These are phyloP conservation scores for Eutrema japonicum DNA, from an alignment of 345 rosid species.

Conservation along the genomic window DNA sequence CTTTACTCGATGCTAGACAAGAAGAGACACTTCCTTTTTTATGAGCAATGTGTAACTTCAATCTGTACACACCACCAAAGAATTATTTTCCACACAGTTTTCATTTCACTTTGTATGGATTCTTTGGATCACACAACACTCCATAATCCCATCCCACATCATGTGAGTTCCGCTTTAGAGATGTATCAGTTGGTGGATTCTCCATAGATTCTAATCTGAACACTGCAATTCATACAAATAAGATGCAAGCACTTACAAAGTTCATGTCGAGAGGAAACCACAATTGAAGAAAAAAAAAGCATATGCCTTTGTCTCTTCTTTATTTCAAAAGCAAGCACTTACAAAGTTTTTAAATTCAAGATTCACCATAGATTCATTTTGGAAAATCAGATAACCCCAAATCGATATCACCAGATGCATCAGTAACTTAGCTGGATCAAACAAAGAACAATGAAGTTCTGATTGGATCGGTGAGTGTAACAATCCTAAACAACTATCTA, in stretches of 20 bases:
- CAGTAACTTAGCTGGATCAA: conserved; percentile 50
- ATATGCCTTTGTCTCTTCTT: no score
- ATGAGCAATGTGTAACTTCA: background rate
- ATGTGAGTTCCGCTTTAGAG: background rate
- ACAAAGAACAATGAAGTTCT: conserved; percentile 61
- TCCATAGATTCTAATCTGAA: no score
- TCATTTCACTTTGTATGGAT: background rate
- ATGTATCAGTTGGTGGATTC: background rate
- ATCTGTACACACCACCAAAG: background rate
- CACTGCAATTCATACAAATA: no score
- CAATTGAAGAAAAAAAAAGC: no score
- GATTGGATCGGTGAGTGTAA: conserved; percentile 82
- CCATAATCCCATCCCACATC: background rate
- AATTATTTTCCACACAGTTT: background rate
- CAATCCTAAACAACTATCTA: no score
- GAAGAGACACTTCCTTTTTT: background rate
- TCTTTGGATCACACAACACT: background rate
- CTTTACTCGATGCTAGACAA: no score
- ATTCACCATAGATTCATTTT: no score
- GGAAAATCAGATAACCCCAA: conserved; percentile 57
- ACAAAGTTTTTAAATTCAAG: no score
- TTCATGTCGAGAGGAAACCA: no score
- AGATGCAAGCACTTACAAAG: no score
- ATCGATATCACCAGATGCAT: conserved; percentile 49
- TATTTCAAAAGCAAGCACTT: no score